Evolutionary conservation across 1,284 basidiomycete genomes (phyloP).

Genomic region (Fomitiporia mediterranea): DNA sequence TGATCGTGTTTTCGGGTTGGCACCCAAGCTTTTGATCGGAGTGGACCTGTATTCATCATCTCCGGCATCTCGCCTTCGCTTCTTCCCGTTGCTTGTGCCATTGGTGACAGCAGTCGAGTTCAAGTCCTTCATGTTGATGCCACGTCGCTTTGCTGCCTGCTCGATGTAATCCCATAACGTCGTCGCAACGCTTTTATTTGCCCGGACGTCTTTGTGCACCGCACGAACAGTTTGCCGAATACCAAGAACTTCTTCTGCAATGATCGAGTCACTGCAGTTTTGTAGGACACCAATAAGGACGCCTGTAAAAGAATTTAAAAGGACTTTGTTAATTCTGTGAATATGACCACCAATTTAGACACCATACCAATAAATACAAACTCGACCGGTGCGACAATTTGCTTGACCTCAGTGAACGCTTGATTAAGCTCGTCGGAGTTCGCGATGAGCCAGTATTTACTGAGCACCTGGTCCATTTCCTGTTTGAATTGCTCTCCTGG

Average conservation of each 20-base stretch:
- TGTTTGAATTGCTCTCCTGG: constrained; percentile 44
- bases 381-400: constrained; percentile 60
- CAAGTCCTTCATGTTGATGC: not conserved
- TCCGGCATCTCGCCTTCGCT: constrained; percentile 32
- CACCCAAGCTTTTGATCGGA: constrained; percentile 34
- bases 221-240: constrained; percentile 51
- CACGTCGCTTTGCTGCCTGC: not conserved
- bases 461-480: constrained; percentile 45
- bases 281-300: constrained; percentile 34
- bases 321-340: not conserved
- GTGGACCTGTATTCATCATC: constrained; percentile 44
- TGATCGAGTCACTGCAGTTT: constrained; percentile 34
- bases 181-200: constrained; percentile 48
- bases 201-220: constrained; percentile 53
- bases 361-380: constrained; percentile 58
- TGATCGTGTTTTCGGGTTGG: constrained; percentile 35
- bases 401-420: constrained; percentile 48
- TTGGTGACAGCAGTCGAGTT: not conserved
- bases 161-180: constrained; percentile 53
- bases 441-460: constrained; percentile 51
- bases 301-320: constrained; percentile 35
- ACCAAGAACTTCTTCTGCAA: constrained; percentile 46
- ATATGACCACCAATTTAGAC: too few relatives aligned
- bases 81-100: constrained; percentile 4
- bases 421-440: constrained; percentile 32